phyloP scores from a whole-genome alignment of 2,329 filamentous ascomycete species.

The Lasiodiplodia hormozganensis region DNA sequence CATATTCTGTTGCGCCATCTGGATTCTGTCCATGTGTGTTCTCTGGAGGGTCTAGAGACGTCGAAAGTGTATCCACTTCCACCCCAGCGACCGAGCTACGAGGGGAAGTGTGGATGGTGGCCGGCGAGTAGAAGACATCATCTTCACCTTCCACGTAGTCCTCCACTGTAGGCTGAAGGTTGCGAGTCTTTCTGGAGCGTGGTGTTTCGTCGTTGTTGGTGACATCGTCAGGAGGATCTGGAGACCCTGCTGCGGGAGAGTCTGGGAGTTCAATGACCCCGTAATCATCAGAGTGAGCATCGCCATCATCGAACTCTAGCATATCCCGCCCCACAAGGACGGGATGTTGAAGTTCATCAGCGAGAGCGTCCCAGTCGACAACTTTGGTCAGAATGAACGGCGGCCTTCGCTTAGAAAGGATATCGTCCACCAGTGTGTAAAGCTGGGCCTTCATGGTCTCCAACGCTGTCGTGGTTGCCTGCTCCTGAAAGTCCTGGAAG shows the following conservation, averaged over 20 bases:
- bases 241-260: not conserved
- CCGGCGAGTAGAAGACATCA: not conserved
- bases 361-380: constrained; percentile 24
- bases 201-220: not conserved
- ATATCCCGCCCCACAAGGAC: not conserved
- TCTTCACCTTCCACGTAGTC: constrained; percentile 12
- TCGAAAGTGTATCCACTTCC: no score
- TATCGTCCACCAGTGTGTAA: constrained; percentile 11
- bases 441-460: constrained; percentile 16
- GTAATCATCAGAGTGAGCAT: not conserved
- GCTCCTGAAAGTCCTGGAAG: not conserved
- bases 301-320: not conserved
- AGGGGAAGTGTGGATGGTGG: not conserved
- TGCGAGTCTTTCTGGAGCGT: not conserved
- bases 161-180: constrained; percentile 10
- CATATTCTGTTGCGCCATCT: not conserved
- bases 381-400: constrained; percentile 11
- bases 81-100: not conserved
- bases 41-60: not conserved
- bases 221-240: not conserved
- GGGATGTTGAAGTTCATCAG: constrained; percentile 6
- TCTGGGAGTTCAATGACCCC: constrained; percentile 3
- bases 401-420: not conserved
- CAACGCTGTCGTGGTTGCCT: not conserved
- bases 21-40: not conserved